A percentile compares a stretch with the other conserved stretches of the same genome.
These are phyloP conservation scores for Canavalia gladiata DNA, from an alignment of 306 rosid species.

Conservation along the genomic window DNA sequence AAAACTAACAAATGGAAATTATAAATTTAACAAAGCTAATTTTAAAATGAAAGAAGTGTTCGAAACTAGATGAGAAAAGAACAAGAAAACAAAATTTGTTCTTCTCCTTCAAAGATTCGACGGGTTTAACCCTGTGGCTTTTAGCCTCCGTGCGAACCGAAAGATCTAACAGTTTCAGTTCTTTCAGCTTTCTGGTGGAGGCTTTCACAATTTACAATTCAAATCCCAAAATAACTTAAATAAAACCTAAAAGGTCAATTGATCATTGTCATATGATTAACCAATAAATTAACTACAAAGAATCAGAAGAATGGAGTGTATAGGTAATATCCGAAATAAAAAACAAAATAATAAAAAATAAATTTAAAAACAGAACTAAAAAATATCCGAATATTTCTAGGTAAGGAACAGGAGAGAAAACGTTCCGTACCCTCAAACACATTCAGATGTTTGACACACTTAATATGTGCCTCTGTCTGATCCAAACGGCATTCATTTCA, in stretches of 20 bases:
- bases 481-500: slow-evolving; percentile 2
- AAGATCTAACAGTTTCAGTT: background rate
- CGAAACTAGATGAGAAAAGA: slow-evolving; percentile 45
- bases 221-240: background rate
- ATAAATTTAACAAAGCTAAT: too few relatives aligned
- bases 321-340: background rate
- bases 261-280: too few relatives aligned
- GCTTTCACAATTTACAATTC: background rate
- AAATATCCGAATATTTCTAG: slow-evolving; percentile 45
- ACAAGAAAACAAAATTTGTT: slow-evolving; percentile 7
- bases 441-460: slow-evolving; percentile 19
- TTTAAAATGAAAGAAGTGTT: background rate
- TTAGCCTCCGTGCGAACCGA: slow-evolving; percentile 52
- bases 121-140: background rate
- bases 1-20: too few relatives aligned
- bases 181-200: slow-evolving; percentile 48
- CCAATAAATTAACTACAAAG: too few relatives aligned
- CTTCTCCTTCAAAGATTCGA: slow-evolving; percentile 36
- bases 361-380: background rate
- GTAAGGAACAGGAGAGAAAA: slow-evolving; percentile 30
- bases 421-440: slow-evolving; percentile 35
- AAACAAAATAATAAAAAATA: background rate
- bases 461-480: slow-evolving; percentile 54
- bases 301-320: too few relatives aligned
- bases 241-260: background rate